Base-by-base conservation (phyloP, 2,329 filamentous ascomycete species). In the Chaetomiaceae sp. region DNA sequence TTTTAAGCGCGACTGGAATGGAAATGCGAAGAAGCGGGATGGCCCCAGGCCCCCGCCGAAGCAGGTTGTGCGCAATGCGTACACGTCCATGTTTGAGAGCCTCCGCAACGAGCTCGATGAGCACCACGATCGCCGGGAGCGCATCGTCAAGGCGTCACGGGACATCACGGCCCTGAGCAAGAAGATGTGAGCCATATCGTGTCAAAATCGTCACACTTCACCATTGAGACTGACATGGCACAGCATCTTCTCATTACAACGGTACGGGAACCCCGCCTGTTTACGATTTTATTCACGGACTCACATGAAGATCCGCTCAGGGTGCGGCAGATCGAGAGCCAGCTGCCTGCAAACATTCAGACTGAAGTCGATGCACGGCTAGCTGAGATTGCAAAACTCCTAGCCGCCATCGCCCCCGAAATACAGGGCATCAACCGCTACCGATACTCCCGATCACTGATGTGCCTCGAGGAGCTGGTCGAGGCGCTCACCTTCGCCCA, bases 91-190 rank as follows among this genome's bases (percentile, higher is more conserved):
- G 76, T 98, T 98, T 64, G 84, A 88, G 65, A 70, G 65, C 7
- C 95, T 97, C 64, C 84, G 90, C 42, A 76, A 84, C 59, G 90
- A 96, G 67, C 74, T 98, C 22, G 93, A 98, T 61, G 81, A 93
- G 67, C 91, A 97, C 63, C 88, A 98, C 65, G 93, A 97, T 67
- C 83, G 93, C 14, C 79, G 89, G 47, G 90, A 96, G 69, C 80
- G 85, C 43, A 81, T 95, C 56, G 86, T 94, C 61, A 98, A 97
- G 71, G 84, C 83, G 2, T 94, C 88, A 8, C 76, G 91, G 52
- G 93, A 98, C 65, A 86, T 98, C 48, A 98, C 93, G 6, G 89
- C 88, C 0, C 73, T 89, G 44, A 95, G 88, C 68, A 98, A 98
- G 74, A 98, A 97, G 71, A 94, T 97, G 89, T 95, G 67, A 69